Base-by-base conservation (phyloP, 1,139 yeast species). In the Debaryomyces nepalensis region DNA sequence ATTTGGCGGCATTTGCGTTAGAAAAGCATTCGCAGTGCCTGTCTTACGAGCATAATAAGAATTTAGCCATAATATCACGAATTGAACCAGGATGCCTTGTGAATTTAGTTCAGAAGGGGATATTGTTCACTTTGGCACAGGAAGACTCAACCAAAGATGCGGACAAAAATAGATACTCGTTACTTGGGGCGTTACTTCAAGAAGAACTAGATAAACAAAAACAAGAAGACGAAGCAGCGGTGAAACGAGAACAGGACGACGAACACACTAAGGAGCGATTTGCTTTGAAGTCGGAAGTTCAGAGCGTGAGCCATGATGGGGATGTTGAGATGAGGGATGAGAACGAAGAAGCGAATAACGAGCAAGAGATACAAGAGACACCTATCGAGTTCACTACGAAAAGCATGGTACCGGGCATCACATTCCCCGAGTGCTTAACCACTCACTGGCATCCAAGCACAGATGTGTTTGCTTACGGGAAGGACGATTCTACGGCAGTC, bases 41-140 rank as follows among this genome's bases (percentile, higher is more conserved):
- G 50, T 68, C 70, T 23, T 75, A 79, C 49, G 96, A 90, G 44
- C 57, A 56, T 15, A 61, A 63, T 4, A 61, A 67, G 37, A 77
- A 75, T 48, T 67, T 70, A 1, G 66, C 69, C 16, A 66, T 73
- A 26, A 74, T 85, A 22, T 81, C 86, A 2, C 66, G 61, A 37
- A 60, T 73, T 14, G 66, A 63, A 37, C 75, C 86, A 2, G 98
- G 98, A 1, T 79, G 88, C 45, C 68, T 91, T 19, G 95, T 91
- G 9, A 81, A 81, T 55, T 67, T 91, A 40, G 84, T 91, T 1
- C 97, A 91, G 55, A 87, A 84, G 59, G 98, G 98, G 1, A 80
- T 91, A 20, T 74, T 90, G 44, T 87, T 84, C 57, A 70, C 73
- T 15, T 49, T 71, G 32, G 67, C 72, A 1, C 71, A 71, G 45